phyloP scores from a whole-genome alignment of 73 alveolate species.

The Paramecium pentaurelia region DNA sequence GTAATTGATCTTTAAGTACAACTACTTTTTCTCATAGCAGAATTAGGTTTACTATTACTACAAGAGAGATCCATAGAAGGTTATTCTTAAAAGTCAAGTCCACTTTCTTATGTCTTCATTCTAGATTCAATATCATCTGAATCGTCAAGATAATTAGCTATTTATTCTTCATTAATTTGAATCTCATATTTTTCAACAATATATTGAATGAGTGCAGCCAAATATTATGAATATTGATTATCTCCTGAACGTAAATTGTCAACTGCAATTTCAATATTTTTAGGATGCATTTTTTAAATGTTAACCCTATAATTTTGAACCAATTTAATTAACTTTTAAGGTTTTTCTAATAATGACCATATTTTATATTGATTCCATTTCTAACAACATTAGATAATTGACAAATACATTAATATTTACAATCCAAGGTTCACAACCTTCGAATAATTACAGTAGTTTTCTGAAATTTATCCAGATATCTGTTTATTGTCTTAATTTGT shows the following conservation, averaged over 20 bases:
- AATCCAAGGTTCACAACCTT: conserved; percentile 20
- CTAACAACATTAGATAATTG: not conserved
- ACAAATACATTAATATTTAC: not conserved
- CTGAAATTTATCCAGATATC: not conserved
- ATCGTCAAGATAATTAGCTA: not conserved
- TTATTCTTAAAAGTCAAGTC: not conserved
- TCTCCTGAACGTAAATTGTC: not conserved
- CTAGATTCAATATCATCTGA: not conserved
- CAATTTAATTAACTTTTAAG: not conserved
- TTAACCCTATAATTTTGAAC: not conserved
- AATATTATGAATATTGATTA: not conserved
- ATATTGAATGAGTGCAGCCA: not conserved
- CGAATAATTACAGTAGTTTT: not conserved
- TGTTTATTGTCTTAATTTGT: not conserved
- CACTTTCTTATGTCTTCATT: conserved; percentile 3
- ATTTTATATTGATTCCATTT: conserved; percentile 1
- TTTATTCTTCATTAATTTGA: not conserved
- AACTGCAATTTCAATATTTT: not conserved
- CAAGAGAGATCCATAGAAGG: not conserved
- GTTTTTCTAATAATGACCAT: not conserved
- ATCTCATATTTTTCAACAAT: not conserved
- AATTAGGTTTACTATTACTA: not conserved
- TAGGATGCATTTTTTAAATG: not conserved
- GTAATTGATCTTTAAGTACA: not conserved
- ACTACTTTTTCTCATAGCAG: not conserved